A percentile compares a stretch with the other conserved stretches of the same genome.
Conservation (phyloP, 176 grass and related monocot genomes). For the Carex pumila region DNA sequence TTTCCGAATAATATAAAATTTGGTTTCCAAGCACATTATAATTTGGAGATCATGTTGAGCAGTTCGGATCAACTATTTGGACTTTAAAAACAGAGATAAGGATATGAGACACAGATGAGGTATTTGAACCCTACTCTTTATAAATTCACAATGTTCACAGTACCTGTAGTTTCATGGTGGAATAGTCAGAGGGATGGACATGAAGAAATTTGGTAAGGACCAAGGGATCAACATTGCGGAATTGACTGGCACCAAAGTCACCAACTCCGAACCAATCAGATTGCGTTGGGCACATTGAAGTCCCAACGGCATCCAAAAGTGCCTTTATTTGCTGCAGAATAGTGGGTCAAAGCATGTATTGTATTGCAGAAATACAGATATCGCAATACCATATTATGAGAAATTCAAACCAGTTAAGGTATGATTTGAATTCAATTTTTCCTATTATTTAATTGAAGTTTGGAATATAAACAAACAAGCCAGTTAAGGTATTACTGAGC, state of each 20-base stretch:
- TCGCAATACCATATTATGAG: neutral
- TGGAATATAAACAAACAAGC: neutral
- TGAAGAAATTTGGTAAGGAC: constrained; percentile 73
- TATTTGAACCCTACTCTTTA: neutral
- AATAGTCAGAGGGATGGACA: constrained; percentile 78
- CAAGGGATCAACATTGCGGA: constrained; percentile 55
- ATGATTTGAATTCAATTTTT: neutral
- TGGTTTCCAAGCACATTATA: too few species aligned
- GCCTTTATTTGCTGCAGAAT: constrained; percentile 85
- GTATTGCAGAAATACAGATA: neutral
- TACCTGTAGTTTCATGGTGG: constrained; percentile 96
- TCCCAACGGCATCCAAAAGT: constrained; percentile 76
- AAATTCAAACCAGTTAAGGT: neutral
- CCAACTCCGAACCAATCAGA: constrained; percentile 78
- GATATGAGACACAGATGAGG: too few species aligned
- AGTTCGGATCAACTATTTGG: too few species aligned
- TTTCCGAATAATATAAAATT: too few species aligned
- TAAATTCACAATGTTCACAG: neutral
- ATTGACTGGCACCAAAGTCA: constrained; percentile 43
- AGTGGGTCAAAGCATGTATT: neutral
- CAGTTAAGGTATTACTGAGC: constrained; percentile 1
- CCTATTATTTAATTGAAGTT: neutral
- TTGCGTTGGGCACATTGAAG: constrained; percentile 84
- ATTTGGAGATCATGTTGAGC: too few species aligned
- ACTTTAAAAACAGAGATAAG: too few species aligned